Evolutionary conservation across 148 eudicot species (phyloP).

Genomic region (Pouteria glomerata): DNA sequence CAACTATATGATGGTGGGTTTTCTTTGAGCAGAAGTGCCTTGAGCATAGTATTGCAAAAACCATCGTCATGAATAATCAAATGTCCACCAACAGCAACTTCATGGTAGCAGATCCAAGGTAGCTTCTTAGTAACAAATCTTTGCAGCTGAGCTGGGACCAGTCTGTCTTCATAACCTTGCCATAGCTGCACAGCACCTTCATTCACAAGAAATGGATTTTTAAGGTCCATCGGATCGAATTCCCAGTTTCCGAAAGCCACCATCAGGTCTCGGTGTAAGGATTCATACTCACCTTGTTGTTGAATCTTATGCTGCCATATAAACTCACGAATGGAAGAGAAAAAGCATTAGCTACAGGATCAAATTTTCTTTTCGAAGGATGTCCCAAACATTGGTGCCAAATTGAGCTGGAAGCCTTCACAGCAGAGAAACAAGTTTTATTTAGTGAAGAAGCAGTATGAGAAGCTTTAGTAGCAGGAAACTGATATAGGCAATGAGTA

Average conservation of each 20-base stretch:
- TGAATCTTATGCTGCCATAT: slow-evolving; percentile 24
- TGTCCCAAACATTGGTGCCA: no score
- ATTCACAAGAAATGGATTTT: slow-evolving; percentile 24
- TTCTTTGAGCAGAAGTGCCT: slow-evolving; percentile 29
- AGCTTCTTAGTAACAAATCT: slow-evolving; percentile 26
- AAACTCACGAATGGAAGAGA: neutral
- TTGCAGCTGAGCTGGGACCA: slow-evolving; percentile 33
- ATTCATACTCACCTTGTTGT: slow-evolving; percentile 25
- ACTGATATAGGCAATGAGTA: neutral
- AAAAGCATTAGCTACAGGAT: neutral
- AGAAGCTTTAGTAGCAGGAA: no score
- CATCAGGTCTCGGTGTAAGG: slow-evolving; percentile 35
- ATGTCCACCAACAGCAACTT: slow-evolving; percentile 47
- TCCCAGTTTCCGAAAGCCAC: slow-evolving; percentile 52
- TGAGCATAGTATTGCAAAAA: slow-evolving; percentile 28
- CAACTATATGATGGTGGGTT: slow-evolving; percentile 21
- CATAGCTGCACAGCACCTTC: slow-evolving; percentile 34
- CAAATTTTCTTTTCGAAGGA: no score
- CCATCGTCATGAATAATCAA: slow-evolving; percentile 29
- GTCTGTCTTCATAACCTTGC: slow-evolving; percentile 44
- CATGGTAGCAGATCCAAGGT: slow-evolving; percentile 43
- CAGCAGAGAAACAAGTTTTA: no score
- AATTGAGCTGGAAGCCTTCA: no score
- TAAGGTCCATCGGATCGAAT: slow-evolving; percentile 38
- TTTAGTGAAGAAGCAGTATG: no score